Base-by-base conservation (phyloP, 192 early-diverging fungal genomes). In the Jimgerdemannia lactiflua region DNA sequence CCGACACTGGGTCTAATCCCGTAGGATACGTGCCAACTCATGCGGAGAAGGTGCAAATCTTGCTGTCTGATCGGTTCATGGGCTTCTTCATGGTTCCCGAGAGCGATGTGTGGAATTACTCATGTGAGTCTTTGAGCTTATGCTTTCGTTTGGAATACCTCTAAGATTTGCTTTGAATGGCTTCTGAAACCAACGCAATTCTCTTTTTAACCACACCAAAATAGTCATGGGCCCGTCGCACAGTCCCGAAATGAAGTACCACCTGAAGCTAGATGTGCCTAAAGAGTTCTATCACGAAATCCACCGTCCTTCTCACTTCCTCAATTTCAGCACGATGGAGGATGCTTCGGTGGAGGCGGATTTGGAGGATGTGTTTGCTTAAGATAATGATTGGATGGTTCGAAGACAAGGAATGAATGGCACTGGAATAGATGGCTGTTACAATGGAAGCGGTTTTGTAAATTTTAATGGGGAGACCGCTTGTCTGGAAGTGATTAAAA, bases 61-160 rank as follows among this genome's bases (percentile, higher is more conserved):
- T 98, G 43, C 79, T 99, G 54, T 95, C 94, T 17, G 97, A 99
- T 83, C 88, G 95, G 42, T 98, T 97, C 91, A 92, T 98, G 73
- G 98, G 98, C 44, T 96, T 92, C 91, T 99, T 99, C 72, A 96
- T 99, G 96, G 97, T 98, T 3, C 98, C 98, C 0, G 92, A 92
- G 59, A 94, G 95, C 59, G 94, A 94, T 44, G 84, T 98, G 70
- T 99, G 98, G 98, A 99, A 99, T 84, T 98, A 98, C 84, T 96
- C 96, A 84, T 98, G 29, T 29, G 29, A 29, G 29, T 29, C 29
- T 29, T 29, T 29, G 29, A 29, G 29, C n/a, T n/a, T n/a, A n/a
- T n/a, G n/a, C n/a, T 29, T 29, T 29, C 29, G 29, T 29, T 29
- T 29, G 0, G 29, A 1, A 29, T 29, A 29, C 29, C 29, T 29